Evolutionary conservation across 139 green algal species (phyloP).

Genomic region (Limnomonas spitsbergensis): DNA sequence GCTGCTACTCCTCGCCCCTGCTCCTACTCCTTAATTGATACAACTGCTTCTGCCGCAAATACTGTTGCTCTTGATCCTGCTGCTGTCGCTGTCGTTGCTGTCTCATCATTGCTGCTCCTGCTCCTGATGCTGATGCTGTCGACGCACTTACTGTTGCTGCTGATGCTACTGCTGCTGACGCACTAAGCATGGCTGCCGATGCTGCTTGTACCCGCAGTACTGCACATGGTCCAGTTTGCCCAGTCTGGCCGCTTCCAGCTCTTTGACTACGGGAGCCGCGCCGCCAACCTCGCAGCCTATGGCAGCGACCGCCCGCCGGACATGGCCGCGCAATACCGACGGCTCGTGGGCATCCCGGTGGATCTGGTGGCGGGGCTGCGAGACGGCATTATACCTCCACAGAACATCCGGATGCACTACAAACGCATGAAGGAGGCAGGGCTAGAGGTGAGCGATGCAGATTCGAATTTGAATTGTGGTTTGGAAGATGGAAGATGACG

Average conservation of each 20-base stretch:
- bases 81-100: too few species aligned
- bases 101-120: neutral
- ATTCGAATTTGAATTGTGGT: neutral
- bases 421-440: conserved; percentile 56
- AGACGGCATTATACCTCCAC: conserved; percentile 77
- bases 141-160: too few species aligned
- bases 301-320: conserved; percentile 59
- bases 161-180: too few species aligned
- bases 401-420: conserved; percentile 63
- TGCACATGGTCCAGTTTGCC: conserved; percentile 63
- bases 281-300: conserved; percentile 68
- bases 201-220: neutral
- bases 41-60: too few species aligned
- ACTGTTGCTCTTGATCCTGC: too few species aligned
- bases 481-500: too few species aligned
- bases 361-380: conserved; percentile 75
- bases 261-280: conserved; percentile 78
- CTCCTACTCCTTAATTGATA: too few species aligned
- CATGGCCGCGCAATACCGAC: conserved; percentile 64
- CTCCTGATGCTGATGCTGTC: too few species aligned
- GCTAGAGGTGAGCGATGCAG: conserved; percentile 30
- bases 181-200: too few species aligned
- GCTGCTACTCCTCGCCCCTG: too few species aligned
- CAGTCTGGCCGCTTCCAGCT: conserved; percentile 62
- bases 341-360: conserved; percentile 68